phyloP scores from a whole-genome alignment of 768 basidiomycete species.

The Termitomyces sp. region DNA sequence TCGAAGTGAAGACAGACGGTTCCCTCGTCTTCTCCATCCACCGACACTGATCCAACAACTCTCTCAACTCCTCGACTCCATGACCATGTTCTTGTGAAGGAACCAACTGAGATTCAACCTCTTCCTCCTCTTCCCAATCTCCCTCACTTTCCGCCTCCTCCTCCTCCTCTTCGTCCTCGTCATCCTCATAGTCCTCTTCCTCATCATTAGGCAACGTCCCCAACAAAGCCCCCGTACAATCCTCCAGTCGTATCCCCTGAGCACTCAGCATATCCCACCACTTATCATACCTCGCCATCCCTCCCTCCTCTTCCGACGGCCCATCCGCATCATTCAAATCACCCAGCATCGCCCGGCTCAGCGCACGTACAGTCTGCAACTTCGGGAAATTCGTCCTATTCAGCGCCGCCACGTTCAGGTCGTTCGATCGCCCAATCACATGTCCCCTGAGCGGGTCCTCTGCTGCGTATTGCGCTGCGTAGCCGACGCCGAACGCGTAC shows the following conservation, averaged over 20 bases:
- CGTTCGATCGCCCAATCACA: conserved; percentile 55
- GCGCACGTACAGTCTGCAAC: conserved; percentile 53
- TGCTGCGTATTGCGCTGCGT: conserved; percentile 38
- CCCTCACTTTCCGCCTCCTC: conserved; percentile 29
- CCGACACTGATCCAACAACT: conserved; percentile 54
- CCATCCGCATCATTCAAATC: conserved; percentile 56
- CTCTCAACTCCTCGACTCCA: conserved; percentile 43
- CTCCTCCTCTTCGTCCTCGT: conserved; percentile 23
- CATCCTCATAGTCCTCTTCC: conserved; percentile 18
- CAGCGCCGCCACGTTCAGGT: conserved; percentile 58
- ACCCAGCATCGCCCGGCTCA: conserved; percentile 51
- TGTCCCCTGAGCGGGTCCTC: conserved; percentile 40
- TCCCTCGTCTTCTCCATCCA: conserved; percentile 44
- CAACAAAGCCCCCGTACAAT: conserved; percentile 67
- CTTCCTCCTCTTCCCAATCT: conserved; percentile 23
- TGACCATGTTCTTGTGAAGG: conserved; percentile 22
- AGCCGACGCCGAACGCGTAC: conserved; percentile 67
- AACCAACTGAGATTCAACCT: conserved; percentile 19
- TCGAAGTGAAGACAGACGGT: conserved; percentile 30
- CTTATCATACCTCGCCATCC: conserved; percentile 57
- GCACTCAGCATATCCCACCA: conserved; percentile 59
- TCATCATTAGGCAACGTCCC: conserved; percentile 46
- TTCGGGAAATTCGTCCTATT: conserved; percentile 55
- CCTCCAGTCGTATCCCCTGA: conserved; percentile 61
- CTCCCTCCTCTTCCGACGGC: conserved; percentile 37